Percentiles rank a stretch among this genome's conserved stretches.
phyloP scores from a whole-genome alignment of 768 basidiomycete species.

The Suillus bovinus region DNA sequence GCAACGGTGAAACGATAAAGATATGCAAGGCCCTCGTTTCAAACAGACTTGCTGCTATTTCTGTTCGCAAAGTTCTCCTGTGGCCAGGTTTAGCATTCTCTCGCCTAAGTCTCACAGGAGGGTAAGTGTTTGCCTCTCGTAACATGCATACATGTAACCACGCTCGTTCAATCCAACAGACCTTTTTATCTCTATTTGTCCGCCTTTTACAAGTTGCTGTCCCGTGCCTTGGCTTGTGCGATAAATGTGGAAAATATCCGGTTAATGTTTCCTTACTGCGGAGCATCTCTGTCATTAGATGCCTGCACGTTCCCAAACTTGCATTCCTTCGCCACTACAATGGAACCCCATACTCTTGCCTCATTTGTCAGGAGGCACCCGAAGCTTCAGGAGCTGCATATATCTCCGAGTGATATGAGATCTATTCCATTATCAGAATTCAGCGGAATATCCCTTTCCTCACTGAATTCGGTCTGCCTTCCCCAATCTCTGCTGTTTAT shows the following conservation, averaged over 20 bases:
- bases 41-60: constrained; percentile 9
- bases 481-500: constrained; percentile 6
- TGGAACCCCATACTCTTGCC: constrained; percentile 5
- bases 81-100: constrained; percentile 6
- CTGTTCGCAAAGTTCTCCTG: constrained; percentile 6
- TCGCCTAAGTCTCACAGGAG: neutral
- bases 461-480: neutral
- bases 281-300: constrained; percentile 2
- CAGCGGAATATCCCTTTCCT: constrained; percentile 4
- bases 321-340: constrained; percentile 5
- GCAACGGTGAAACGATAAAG: neutral
- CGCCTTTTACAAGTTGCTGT: constrained; percentile 6
- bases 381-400: constrained; percentile 1
- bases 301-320: constrained; percentile 7
- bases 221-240: neutral
- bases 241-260: neutral
- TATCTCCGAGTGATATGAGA: constrained; percentile 1
- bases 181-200: constrained; percentile 8
- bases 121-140: neutral
- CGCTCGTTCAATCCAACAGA: neutral
- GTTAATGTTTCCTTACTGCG: constrained; percentile 10
- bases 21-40: constrained; percentile 10
- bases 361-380: constrained; percentile 10
- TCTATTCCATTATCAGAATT: constrained; percentile 2
- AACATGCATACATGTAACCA: neutral